A percentile compares a stretch with the other conserved stretches of the same genome.
Conservation (phyloP, 345 rosid genomes). For the Syzygium grande region DNA sequence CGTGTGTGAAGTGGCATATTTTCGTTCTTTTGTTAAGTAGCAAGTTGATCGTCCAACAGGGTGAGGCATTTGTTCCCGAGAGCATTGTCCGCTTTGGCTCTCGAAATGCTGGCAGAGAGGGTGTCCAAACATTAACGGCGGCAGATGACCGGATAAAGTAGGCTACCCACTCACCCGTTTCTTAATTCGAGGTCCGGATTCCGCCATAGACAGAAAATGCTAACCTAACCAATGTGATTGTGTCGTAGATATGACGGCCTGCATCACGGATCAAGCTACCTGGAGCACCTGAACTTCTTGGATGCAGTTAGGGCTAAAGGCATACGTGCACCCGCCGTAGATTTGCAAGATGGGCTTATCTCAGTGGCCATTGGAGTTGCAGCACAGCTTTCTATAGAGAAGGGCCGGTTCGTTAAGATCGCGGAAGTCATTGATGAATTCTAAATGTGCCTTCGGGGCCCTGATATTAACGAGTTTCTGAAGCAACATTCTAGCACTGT, state of each 20-base stretch:
- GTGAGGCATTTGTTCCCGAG: conserved; percentile 94
- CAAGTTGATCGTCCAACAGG: conserved; percentile 29
- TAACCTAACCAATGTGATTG: background rate
- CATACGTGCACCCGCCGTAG: conserved; percentile 45
- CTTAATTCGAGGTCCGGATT: background rate
- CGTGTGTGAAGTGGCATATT: background rate
- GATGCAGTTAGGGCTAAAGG: conserved; percentile 49
- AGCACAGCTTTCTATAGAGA: conserved; percentile 81
- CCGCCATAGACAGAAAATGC: background rate
- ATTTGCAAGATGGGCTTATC: conserved; percentile 78
- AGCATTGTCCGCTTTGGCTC: conserved; percentile 57
- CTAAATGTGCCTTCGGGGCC: background rate
- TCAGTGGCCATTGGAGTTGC: conserved; percentile 98
- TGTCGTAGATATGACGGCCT: conserved; percentile 69
- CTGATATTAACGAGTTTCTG: background rate
- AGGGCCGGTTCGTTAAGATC: conserved; percentile 53
- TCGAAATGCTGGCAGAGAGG: conserved; percentile 60
- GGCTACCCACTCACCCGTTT: background rate
- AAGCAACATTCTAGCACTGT: background rate
- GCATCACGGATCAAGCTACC: conserved; percentile 91
- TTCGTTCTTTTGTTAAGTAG: background rate
- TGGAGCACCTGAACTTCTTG: conserved; percentile 83
- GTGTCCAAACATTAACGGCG: conserved; percentile 54
- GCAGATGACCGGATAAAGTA: conserved; percentile 68
- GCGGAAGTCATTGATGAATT: conserved; percentile 46